Percentiles rank a stretch among this genome's conserved stretches.
Conservation (phyloP, 441 rosid species). For the Adansonia rubrostipa region DNA sequence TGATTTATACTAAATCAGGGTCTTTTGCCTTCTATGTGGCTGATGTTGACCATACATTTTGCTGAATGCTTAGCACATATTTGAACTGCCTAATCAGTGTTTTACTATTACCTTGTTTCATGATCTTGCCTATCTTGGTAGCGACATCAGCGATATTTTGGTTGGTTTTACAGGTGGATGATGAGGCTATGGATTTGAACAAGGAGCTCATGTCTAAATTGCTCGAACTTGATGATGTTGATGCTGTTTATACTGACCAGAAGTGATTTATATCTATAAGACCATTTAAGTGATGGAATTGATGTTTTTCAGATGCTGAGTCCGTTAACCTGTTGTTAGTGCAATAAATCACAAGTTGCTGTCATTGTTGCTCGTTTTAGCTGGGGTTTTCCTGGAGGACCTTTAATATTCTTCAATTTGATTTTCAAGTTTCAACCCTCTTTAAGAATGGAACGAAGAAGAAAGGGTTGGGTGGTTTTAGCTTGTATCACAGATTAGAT, state of each 20-base stretch:
- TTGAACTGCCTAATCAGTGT: background rate
- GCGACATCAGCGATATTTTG: background rate
- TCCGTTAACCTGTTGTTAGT: background rate
- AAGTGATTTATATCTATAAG: conserved; percentile 39
- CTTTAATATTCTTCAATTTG: background rate
- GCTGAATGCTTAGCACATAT: background rate
- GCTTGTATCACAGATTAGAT: background rate
- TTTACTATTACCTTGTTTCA: background rate
- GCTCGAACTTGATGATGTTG: conserved; percentile 89
- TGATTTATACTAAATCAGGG: background rate
- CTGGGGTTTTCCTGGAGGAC: conserved; percentile 4
- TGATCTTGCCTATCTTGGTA: background rate
- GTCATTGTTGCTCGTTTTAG: background rate
- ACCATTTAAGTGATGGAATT: conserved; percentile 5
- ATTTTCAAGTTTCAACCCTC: conserved; percentile 6
- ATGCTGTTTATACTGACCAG: conserved; percentile 86
- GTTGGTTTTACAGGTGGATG: conserved; percentile 64
- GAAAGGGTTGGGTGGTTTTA: background rate
- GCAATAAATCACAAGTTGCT: background rate
- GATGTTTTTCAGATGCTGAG: background rate
- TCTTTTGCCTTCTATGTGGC: conserved; percentile 19
- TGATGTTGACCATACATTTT: conserved; percentile 1
- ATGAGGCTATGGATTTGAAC: conserved; percentile 88
- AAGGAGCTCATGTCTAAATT: conserved; percentile 75
- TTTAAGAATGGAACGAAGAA: background rate